Percentiles rank a stretch among this genome's conserved stretches.
These are phyloP conservation scores for Trametes punicea DNA, from an alignment of 768 basidiomycete species.

Conservation along the genomic window DNA sequence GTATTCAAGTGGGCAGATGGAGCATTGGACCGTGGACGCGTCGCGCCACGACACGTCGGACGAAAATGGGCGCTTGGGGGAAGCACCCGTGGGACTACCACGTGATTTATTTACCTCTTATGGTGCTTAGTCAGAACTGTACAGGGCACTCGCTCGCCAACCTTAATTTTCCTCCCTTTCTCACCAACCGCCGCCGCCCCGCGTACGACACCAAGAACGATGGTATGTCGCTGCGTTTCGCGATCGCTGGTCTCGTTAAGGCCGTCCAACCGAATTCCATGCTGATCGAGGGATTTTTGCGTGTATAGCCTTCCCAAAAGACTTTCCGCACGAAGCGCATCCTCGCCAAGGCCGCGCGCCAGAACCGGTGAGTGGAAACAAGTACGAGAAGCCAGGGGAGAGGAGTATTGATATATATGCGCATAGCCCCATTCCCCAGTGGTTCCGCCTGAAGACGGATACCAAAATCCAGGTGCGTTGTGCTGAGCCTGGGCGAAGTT, in stretches of 20 bases:
- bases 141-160: constrained; percentile 27
- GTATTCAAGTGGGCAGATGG: neutral
- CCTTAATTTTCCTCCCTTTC: constrained; percentile 29
- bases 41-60: constrained; percentile 18
- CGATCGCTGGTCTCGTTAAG: neutral
- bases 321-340: constrained; percentile 95
- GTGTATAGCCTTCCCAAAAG: constrained; percentile 92
- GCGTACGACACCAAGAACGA: constrained; percentile 29
- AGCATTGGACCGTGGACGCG: constrained; percentile 1
- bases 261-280: constrained; percentile 17
- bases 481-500: neutral
- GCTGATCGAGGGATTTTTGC: constrained; percentile 44
- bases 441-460: constrained; percentile 97
- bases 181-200: constrained; percentile 26
- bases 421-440: constrained; percentile 91
- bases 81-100: constrained; percentile 11
- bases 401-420: neutral
- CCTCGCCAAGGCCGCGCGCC: constrained; percentile 92
- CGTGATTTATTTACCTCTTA: neutral
- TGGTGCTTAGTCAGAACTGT: constrained; percentile 34
- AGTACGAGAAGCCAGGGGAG: neutral
- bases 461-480: constrained; percentile 83
- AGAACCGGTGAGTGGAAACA: constrained; percentile 72
- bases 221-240: constrained; percentile 24
- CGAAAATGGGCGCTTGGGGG: neutral